Evolutionary conservation across 768 basidiomycete species (phyloP).

Genomic region (Rubroboletus pulcherrimus): DNA sequence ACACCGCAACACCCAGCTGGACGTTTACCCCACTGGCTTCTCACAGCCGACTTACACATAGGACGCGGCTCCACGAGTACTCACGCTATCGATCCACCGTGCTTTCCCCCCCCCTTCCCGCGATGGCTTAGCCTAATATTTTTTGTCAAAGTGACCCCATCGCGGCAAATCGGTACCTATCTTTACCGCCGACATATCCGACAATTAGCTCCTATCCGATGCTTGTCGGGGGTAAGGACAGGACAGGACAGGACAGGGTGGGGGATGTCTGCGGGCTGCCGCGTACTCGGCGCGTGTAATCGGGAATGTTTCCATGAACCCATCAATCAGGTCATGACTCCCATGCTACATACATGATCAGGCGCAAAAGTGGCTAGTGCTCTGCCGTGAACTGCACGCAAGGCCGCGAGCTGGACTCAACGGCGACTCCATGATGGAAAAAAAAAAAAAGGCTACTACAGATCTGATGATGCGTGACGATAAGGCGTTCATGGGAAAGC

Average conservation of each 20-base stretch:
- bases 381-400: slow-evolving; percentile 23
- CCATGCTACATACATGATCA: slow-evolving; percentile 21
- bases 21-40: slow-evolving; percentile 7
- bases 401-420: slow-evolving; percentile 4
- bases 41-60: slow-evolving; percentile 11
- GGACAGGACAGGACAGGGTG: background rate
- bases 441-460: slow-evolving; percentile 7
- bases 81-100: slow-evolving; percentile 14
- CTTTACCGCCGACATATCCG: slow-evolving; percentile 15
- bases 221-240: background rate
- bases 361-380: slow-evolving; percentile 7
- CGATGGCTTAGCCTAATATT: slow-evolving; percentile 12
- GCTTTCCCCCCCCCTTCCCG: slow-evolving; percentile 11
- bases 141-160: slow-evolving; percentile 9
- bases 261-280: slow-evolving; percentile 8
- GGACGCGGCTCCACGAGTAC: background rate
- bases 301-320: slow-evolving; percentile 12
- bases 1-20: background rate
- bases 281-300: slow-evolving; percentile 15
- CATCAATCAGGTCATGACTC: slow-evolving; percentile 19
- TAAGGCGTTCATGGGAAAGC: slow-evolving; percentile 7
- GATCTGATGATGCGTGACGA: slow-evolving; percentile 15
- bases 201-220: slow-evolving; percentile 22
- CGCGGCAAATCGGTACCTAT: slow-evolving; percentile 21
- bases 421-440: slow-evolving; percentile 10